Evolutionary conservation across 2,329 filamentous ascomycete genomes (phyloP), one percentile per base, ranked within the genome.

Genomic region (Fusarium caatingaense): DNA sequence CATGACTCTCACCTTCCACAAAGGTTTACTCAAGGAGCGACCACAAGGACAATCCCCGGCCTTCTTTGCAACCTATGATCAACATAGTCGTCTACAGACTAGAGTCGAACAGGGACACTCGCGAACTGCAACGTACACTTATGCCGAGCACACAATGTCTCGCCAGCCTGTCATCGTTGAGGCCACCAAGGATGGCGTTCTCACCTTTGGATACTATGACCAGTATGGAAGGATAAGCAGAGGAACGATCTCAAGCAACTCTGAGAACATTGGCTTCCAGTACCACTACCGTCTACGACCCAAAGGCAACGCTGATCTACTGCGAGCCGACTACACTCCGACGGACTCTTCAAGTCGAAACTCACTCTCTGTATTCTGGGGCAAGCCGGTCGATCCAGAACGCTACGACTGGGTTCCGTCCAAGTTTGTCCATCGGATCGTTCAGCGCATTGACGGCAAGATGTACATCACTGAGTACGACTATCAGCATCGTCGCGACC

Each of bases 351-450:
- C 56, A 6, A 23, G 23, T 6, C 47, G 57, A 6, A 65, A 65
- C 28, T 61, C 53, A 13, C 11, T 71, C 2, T 71, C 68, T 7
- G 66, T 71, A 4, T 71, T 71, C 21, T 71, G 68, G 68, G 68
- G 68, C n/a, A 69, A 64, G 42, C 68, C 68, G 30, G 49, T 56
- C 3, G 53, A 68, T 6, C 54, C 51, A n/a, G 68, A 71, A 1
- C 47, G 55, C 32, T 71, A 69, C 28, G 66, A 62, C 44, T 71
- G 68, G 68, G 60, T 67, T 8, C 68, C 68, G 2, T 70, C 66
- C 1, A 60, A 61, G 21, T 58, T 61, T 20, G 47, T 71, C 3
- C 62, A 65, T 18, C 60, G 60, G 9, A 71, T 71, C 10, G 21
- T 60, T 13, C 61, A 69, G 28, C 57, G 37, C 13, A 59, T 69